Evolutionary conservation across 176 grass and related monocot species (phyloP), one percentile per base, ranked within the genome.

Genomic region (Tillandsia leiboldiana): DNA sequence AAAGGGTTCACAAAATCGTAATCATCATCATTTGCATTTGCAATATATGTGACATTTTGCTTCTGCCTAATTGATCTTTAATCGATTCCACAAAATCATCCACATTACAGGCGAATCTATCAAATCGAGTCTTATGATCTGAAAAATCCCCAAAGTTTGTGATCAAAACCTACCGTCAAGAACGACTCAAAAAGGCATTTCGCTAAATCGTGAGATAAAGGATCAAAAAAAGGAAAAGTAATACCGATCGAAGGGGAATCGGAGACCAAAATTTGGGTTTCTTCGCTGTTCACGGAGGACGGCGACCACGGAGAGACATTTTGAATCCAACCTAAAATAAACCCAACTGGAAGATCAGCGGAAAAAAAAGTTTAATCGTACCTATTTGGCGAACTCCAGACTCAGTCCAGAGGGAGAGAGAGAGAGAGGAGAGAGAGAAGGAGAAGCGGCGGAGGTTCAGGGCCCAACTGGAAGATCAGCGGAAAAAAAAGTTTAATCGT

Each of bases 21-120:
- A 42, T 42, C 33, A 42, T 42, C 33, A 42, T 42, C 29, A 33
- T 33, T 61, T 69, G 8, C 52, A 51, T 56, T 52, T 61, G 69
- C 75, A 59, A 48, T 69, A 68, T 77, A 77, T 23, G 48, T 59
- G 8, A 68, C 47, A 50, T 49, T 14, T 17, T 77, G 12, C 18
- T 15, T 12, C 9, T 29, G 48, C 56, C 48, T 56, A 9, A 22
- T 24, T 24, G 1, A 12, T 66, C 12, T 10, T 20, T 53, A 68
- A 51, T 26, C 13, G 20, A 28, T 3, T 49, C 74, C 66, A 58
- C 74, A 61, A 0, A 7, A 61, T 59, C 64, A 62, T 29, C 28
- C 28, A 29, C 28, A 8, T 20, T 18, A 18, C 15, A 8, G 15
- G 13, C 53, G 17, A 6, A 1, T 18, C 12, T n/a, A 57, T 57